These are phyloP conservation scores for Vanrija sp. DNA, from an alignment of 1,284 basidiomycete species.

Conservation along the genomic window DNA sequence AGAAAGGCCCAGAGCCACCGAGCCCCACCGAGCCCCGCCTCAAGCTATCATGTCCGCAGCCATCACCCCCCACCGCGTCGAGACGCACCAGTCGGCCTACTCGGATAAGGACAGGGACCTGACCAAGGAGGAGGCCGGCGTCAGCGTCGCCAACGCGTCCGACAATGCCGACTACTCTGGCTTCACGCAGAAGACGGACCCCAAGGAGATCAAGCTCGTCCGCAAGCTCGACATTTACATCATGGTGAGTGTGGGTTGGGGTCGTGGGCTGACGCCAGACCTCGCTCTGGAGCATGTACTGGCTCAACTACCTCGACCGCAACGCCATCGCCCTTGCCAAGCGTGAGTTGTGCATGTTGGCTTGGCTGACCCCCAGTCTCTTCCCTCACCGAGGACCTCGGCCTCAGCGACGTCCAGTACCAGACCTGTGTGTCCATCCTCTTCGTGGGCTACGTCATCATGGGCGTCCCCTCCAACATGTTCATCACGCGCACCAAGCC, in stretches of 20 bases:
- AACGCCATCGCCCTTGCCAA: slow-evolving; percentile 28
- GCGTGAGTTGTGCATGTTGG: slow-evolving; percentile 15
- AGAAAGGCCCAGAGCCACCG: too few species aligned
- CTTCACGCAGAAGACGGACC: slow-evolving; percentile 27
- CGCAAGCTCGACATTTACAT: slow-evolving; percentile 26
- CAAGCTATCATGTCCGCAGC: too few species aligned
- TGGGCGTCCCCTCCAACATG: slow-evolving; percentile 42
- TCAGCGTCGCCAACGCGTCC: too few species aligned
- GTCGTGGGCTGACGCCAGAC: slow-evolving; percentile 4
- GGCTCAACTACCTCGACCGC: slow-evolving; percentile 17
- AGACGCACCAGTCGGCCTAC: too few species aligned
- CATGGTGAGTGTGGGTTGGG: slow-evolving; percentile 16
- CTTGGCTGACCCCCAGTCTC: slow-evolving; percentile 2
- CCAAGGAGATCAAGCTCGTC: slow-evolving; percentile 24
- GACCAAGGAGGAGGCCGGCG: too few species aligned
- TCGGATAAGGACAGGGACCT: too few species aligned
- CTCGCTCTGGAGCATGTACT: slow-evolving; percentile 27
- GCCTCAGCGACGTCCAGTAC: slow-evolving; percentile 29
- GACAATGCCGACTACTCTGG: slow-evolving; percentile 25
- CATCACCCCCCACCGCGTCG: too few species aligned
- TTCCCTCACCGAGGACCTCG: slow-evolving; percentile 26
- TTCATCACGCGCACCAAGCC: slow-evolving; percentile 36
- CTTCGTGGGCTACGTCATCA: slow-evolving; percentile 40
- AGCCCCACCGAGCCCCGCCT: too few species aligned
- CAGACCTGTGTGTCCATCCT: slow-evolving; percentile 43